Evolutionary conservation across 371 early-diverging fungal species (phyloP).

Genomic region (Haplosporangium sp.): DNA sequence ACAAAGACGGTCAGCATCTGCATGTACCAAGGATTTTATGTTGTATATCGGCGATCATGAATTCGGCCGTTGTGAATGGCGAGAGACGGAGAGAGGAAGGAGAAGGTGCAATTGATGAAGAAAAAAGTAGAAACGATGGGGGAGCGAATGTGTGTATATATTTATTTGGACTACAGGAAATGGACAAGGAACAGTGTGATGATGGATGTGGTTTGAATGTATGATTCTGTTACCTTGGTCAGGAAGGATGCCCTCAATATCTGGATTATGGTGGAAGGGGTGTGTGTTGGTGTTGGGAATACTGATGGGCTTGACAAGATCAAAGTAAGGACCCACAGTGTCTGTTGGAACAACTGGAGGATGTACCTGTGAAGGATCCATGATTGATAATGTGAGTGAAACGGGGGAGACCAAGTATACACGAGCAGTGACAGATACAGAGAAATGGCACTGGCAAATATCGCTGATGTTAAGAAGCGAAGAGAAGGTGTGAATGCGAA

Average conservation of each 20-base stretch:
- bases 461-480: too few relatives aligned
- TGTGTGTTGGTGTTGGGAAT: slow-evolving; percentile 23
- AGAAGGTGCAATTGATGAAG: background rate
- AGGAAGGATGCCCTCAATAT: background rate
- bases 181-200: background rate
- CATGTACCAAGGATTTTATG: too few relatives aligned
- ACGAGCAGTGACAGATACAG: background rate
- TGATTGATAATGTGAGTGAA: background rate
- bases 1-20: background rate
- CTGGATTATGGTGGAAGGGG: slow-evolving; percentile 5
- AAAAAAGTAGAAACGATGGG: background rate
- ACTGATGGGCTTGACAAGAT: slow-evolving; percentile 27
- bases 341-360: background rate
- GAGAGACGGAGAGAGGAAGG: background rate
- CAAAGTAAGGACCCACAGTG: slow-evolving; percentile 27
- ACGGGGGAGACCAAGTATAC: background rate
- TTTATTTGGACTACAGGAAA: background rate
- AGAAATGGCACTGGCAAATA: too few relatives aligned
- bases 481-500: background rate
- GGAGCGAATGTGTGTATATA: background rate
- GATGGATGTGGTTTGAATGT: too few relatives aligned
- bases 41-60: slow-evolving; percentile 2
- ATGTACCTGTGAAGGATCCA: background rate
- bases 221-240: slow-evolving; percentile 24
- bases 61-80: slow-evolving; percentile 1